Evolutionary conservation across 176 grass and related monocot genomes (phyloP).

Genomic region (Oryza coarctata): DNA sequence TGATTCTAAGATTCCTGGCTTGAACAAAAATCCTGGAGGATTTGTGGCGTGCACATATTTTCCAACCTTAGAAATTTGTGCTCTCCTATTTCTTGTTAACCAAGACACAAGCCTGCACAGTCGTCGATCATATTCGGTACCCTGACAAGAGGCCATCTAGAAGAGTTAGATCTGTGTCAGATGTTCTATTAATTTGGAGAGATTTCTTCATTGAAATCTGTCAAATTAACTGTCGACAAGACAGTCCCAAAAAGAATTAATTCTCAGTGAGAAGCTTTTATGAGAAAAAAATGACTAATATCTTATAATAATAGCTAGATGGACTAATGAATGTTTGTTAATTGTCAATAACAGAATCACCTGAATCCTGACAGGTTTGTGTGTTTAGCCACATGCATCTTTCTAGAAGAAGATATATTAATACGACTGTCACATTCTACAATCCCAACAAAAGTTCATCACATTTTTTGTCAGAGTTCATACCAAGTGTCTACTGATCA

Average conservation of each 20-base stretch:
- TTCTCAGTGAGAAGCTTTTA: not conserved
- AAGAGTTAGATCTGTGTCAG: too few relatives aligned
- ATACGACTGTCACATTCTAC: not conserved
- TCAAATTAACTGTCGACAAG: too few relatives aligned
- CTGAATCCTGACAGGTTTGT: not conserved
- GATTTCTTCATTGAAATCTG: not conserved
- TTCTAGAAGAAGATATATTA: not conserved
- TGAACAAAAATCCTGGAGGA: not conserved
- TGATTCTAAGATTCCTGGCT: not conserved
- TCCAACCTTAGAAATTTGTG: not conserved
- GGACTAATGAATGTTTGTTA: not conserved
- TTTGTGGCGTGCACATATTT: not conserved
- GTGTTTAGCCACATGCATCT: not conserved
- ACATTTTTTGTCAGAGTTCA: not conserved
- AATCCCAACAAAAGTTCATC: not conserved
- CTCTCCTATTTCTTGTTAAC: not conserved
- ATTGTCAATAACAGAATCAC: not conserved
- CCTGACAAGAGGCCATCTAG: not conserved
- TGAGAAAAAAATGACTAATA: not conserved
- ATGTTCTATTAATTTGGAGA: not conserved
- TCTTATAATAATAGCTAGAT: not conserved
- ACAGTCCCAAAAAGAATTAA: not conserved
- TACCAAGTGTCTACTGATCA: not conserved
- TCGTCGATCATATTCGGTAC: not conserved
- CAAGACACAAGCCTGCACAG: not conserved